Conservation (phyloP, 2,329 filamentous ascomycete genomes). For the Aureobasidium uvarum region DNA sequence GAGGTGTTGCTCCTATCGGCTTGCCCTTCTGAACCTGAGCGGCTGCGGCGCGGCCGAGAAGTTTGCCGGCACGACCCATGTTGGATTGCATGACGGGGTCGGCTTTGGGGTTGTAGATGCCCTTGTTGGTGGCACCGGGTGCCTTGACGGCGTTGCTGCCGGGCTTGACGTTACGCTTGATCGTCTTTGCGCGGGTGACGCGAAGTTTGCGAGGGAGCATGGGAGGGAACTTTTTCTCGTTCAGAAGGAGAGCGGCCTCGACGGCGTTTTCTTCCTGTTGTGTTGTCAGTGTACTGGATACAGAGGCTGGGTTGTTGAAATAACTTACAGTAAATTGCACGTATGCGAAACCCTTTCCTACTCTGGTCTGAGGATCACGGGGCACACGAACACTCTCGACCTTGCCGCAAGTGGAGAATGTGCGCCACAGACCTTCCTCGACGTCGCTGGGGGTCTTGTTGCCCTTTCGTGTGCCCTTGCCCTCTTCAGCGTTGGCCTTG, state of each 20-base stretch:
- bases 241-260: constrained; percentile 81
- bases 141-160: constrained; percentile 27
- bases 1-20: constrained; percentile 12
- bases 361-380: constrained; percentile 81
- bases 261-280: constrained; percentile 72
- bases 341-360: constrained; percentile 96
- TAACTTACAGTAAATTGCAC: constrained; percentile 71
- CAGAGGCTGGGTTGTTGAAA: background rate
- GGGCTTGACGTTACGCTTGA: constrained; percentile 50
- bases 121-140: constrained; percentile 26
- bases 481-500: constrained; percentile 60
- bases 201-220: constrained; percentile 87
- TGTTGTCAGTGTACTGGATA: constrained; percentile 19
- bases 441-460: constrained; percentile 73
- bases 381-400: constrained; percentile 94
- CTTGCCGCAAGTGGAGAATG: constrained; percentile 72
- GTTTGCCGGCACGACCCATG: constrained; percentile 69
- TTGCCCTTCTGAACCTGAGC: constrained; percentile 24
- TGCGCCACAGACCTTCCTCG: constrained; percentile 88
- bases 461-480: constrained; percentile 62
- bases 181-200: constrained; percentile 79
- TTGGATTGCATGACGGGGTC: constrained; percentile 68
- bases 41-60: constrained; percentile 69
- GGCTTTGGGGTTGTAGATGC: constrained; percentile 64
- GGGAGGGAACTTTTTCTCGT: constrained; percentile 90